Evolutionary conservation across 306 rosid species (phyloP), one percentile per base, ranked within the genome.

Genomic region (Malus sieversii): DNA sequence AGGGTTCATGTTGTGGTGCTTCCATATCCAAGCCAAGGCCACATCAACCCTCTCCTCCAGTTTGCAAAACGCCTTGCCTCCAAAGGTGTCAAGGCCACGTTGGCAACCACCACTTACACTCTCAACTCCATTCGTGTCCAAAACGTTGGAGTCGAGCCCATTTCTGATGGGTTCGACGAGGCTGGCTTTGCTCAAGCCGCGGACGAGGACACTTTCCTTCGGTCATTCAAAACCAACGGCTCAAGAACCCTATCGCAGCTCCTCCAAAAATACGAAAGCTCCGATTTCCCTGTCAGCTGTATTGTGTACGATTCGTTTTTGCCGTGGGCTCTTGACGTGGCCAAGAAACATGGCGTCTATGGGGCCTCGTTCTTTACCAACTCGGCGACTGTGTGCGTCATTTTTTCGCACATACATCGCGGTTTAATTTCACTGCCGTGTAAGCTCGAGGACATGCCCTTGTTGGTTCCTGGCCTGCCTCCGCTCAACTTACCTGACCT

Each of bases 151-250:
- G 90, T 91, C 4, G 68, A 62, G n/a, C 74, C 91, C 0, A 91
- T 90, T 76, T 90, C 93, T 1, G 93, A 90, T 3, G 93, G 96
- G 8, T 87, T 88, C 52, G 91, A 88, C 73, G 10, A 80, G 0
- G 40, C 75, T 0, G 93, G 93, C 44, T 87, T 80, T 46, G 78
- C 91, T 5, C 84, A 88, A 70, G 86, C 83, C 19, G 55, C 38
- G 16, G 57, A 76, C 14, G 91, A 79, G 1, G 75, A 75, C 16
- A 64, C 61, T 0, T 72, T 71, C 35, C 71, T 82, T 42, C 61
- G 75, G 61, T 75, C 81, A 0, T 70, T 76, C 69, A 55, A 81
- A 30, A 19, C 57, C 16, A 62, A 71, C 1, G 66, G 72, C 63
- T 42, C 77, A 0, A 46, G 29, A 10, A 33, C 79, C 63, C 71